phyloP scores from a whole-genome alignment of 768 basidiomycete genomes.

The Lentinula edodes region DNA sequence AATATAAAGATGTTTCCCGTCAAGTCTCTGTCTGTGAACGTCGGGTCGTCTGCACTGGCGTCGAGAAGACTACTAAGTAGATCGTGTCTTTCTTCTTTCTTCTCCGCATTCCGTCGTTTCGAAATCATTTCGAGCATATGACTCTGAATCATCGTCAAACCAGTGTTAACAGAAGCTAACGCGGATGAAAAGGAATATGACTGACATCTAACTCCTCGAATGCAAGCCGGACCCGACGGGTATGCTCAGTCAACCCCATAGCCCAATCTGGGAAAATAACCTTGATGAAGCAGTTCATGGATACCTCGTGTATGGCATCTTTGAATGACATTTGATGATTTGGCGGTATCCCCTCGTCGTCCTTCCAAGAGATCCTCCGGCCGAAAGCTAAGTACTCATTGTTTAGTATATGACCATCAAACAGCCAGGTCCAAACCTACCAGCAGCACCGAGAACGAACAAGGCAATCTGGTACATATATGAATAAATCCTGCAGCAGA shows the following conservation, averaged over 20 bases:
- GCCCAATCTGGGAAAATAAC: constrained; percentile 34
- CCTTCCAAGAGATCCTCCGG: constrained; percentile 5
- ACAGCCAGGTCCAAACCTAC: constrained; percentile 18
- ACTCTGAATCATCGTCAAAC: constrained; percentile 14
- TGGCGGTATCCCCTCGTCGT: constrained; percentile 19
- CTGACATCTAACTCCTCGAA: constrained; percentile 40
- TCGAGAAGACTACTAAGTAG: constrained; percentile 47
- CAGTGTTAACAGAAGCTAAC: not conserved
- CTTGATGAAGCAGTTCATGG: constrained; percentile 30
- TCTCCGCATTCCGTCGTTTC: constrained; percentile 28
- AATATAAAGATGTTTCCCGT: constrained; percentile 44
- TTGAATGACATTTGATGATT: constrained; percentile 46
- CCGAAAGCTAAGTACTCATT: constrained; percentile 3
- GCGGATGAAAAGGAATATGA: not conserved
- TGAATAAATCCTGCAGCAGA: too few relatives aligned
- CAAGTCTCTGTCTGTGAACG: constrained; percentile 6
- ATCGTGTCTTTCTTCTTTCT: constrained; percentile 39
- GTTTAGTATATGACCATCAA: not conserved
- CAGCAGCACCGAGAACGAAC: constrained; percentile 29
- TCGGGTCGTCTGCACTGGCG: constrained; percentile 35
- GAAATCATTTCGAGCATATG: constrained; percentile 53
- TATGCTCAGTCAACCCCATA: constrained; percentile 27
- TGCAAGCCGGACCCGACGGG: constrained; percentile 26
- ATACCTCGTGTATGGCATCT: constrained; percentile 38
- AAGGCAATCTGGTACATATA: not conserved